Conservation (phyloP, 2,329 filamentous ascomycete genomes). For the Aspergillus pseudoglaucus region DNA sequence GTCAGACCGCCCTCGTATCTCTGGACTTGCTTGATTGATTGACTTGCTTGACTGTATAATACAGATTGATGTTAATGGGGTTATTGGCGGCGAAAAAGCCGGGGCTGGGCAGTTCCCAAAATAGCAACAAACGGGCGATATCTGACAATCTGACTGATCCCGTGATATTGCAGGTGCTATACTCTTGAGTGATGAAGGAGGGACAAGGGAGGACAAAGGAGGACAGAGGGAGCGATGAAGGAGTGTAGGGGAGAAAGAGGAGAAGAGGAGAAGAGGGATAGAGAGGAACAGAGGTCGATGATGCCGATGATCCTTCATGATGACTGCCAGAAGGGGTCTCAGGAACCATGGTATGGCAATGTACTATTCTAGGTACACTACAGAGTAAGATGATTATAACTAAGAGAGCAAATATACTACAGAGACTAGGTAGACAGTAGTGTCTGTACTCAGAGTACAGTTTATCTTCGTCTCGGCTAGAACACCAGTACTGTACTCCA, state of each 20-base stretch:
- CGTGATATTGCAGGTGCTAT: too few species aligned
- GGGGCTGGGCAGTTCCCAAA: conserved; percentile 27
- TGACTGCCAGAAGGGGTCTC: neutral
- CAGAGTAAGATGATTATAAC: too few species aligned
- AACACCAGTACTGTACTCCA: neutral
- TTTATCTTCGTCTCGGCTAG: neutral
- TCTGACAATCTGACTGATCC: conserved; percentile 9
- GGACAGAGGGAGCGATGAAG: neutral
- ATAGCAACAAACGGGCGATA: conserved; percentile 14
- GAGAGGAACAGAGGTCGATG: conserved; percentile 1
- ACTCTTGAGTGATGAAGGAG: neutral
- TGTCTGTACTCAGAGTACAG: too few species aligned
- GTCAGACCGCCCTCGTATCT: conserved; percentile 21
- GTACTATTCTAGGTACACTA: too few species aligned
- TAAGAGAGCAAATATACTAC: too few species aligned
- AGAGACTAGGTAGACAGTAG: too few species aligned
- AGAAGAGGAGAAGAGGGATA: neutral
- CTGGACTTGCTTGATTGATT: too few species aligned
- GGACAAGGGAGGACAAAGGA: conserved; percentile 1
- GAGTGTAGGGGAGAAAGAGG: neutral
- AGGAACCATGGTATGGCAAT: neutral
- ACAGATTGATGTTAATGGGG: neutral
- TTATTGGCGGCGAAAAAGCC: conserved; percentile 16
- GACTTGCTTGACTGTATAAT: neutral
- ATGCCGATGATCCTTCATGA: neutral